Percentiles rank a stretch among this genome's conserved stretches.
These are phyloP conservation scores for Taiozyma onychis DNA, from an alignment of 1,139 yeast species.

Conservation along the genomic window DNA sequence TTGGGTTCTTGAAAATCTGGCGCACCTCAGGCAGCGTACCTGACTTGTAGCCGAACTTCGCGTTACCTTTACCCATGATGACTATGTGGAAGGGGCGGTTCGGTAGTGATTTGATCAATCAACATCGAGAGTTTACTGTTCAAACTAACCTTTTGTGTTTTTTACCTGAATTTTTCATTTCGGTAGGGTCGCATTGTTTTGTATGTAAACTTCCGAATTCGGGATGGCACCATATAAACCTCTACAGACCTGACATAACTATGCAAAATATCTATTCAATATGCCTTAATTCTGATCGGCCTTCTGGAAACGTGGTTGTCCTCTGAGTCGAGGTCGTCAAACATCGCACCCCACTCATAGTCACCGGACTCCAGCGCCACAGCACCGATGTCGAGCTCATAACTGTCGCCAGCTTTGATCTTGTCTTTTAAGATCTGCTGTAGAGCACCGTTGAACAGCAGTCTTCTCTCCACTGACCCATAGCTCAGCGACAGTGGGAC, in stretches of 20 bases:
- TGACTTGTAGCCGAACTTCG: slow-evolving; percentile 52
- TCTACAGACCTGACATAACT: neutral
- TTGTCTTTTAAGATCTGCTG: slow-evolving; percentile 44
- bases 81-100: neutral
- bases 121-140: neutral
- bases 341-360: slow-evolving; percentile 71
- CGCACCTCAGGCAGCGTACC: slow-evolving; percentile 80
- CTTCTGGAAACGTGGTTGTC: slow-evolving; percentile 29
- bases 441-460: slow-evolving; percentile 58
- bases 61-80: slow-evolving; percentile 39
- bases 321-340: slow-evolving; percentile 41
- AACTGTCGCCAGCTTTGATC: slow-evolving; percentile 38
- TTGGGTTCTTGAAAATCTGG: slow-evolving; percentile 62
- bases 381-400: slow-evolving; percentile 44
- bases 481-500: slow-evolving; percentile 42
- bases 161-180: neutral
- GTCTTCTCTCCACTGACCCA: slow-evolving; percentile 42
- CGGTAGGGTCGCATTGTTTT: neutral
- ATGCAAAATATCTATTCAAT: slow-evolving; percentile 2
- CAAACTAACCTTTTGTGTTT: neutral
- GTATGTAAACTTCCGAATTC: neutral
- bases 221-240: neutral
- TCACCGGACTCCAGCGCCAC: slow-evolving; percentile 65
- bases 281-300: slow-evolving; percentile 30
- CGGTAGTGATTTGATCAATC: neutral